Conservation (phyloP, 345 rosid species). For the Rhodomyrtus tomentosa region DNA sequence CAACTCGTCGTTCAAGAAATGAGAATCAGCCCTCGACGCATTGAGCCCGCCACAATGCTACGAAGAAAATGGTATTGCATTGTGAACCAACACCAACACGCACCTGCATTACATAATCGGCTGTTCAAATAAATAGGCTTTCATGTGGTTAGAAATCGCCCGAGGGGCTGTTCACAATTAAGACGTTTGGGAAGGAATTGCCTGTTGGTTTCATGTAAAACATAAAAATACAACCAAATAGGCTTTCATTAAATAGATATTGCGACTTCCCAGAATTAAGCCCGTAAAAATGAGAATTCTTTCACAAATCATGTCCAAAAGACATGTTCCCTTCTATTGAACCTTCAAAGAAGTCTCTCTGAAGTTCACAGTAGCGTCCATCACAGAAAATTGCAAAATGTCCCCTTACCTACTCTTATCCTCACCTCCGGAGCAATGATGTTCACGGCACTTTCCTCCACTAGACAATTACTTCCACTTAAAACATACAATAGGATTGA, state of each 20-base stretch:
- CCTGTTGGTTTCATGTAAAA: background rate
- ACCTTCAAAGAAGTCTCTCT: background rate
- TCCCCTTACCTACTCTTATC: background rate
- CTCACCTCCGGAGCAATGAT: background rate
- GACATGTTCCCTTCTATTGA: background rate
- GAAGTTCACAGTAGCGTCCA: background rate
- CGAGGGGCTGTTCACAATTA: background rate
- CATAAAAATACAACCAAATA: background rate
- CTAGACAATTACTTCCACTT: no score
- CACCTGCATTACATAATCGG: background rate
- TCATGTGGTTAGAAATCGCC: background rate
- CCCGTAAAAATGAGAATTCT: background rate
- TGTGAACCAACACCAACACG: background rate
- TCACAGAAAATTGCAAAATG: background rate
- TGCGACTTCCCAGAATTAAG: background rate
- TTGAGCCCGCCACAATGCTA: background rate
- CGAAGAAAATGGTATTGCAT: background rate
- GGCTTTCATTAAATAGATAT: background rate
- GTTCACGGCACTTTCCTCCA: no score
- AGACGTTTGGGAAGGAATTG: background rate
- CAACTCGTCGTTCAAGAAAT: background rate
- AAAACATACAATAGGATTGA: no score
- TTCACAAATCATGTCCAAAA: background rate
- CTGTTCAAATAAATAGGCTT: background rate
- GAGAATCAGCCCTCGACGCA: background rate